Conservation (phyloP, 192 early-diverging fungal species). For the Cetraspora pellucida region DNA sequence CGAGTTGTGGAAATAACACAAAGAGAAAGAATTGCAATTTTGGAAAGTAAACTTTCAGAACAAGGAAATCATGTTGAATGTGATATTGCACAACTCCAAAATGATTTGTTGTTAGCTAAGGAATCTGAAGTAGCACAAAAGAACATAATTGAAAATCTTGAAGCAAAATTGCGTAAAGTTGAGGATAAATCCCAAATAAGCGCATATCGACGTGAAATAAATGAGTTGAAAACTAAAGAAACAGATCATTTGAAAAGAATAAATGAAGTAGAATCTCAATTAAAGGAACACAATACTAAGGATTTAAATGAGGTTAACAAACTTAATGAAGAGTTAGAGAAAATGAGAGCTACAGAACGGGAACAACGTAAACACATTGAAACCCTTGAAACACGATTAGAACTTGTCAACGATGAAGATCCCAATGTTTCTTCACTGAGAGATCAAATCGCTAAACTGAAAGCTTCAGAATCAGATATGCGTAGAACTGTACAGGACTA, state of each 20-base stretch:
- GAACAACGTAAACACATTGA: background rate
- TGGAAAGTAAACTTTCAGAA: background rate
- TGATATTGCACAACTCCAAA: background rate
- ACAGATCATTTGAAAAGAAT: background rate
- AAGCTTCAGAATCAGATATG: constrained; percentile 14
- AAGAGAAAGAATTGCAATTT: background rate
- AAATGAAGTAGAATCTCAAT: background rate
- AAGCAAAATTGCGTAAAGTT: background rate
- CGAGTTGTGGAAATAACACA: background rate
- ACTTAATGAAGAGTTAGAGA: background rate
- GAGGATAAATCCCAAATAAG: background rate
- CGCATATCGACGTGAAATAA: background rate
- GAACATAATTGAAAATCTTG: background rate
- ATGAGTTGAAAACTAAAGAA: background rate
- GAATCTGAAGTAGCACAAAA: background rate
- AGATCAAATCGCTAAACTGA: constrained; percentile 12
- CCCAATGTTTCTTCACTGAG: background rate
- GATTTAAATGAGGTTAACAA: background rate
- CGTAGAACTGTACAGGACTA: constrained; percentile 3
- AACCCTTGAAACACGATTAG: constrained; percentile 11
- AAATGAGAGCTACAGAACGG: background rate
- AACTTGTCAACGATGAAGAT: constrained; percentile 20
- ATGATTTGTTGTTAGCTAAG: background rate
- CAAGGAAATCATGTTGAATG: background rate
- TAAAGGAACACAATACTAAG: background rate